Conservation (phyloP, 1,284 basidiomycete species). For the Retiboletus fuscus region DNA sequence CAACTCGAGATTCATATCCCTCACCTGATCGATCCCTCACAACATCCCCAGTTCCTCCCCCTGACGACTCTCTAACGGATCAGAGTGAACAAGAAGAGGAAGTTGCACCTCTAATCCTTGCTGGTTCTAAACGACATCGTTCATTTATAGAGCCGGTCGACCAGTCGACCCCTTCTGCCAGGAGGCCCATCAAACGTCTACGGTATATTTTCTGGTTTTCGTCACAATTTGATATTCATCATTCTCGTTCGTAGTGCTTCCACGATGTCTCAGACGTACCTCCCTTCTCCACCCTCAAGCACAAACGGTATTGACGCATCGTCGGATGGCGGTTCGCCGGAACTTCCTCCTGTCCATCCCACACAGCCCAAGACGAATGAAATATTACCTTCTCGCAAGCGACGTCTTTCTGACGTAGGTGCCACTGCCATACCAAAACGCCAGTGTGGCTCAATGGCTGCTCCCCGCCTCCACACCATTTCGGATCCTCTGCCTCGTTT, state of each 20-base stretch:
- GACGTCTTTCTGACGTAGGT: constrained; percentile 49
- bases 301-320: constrained; percentile 14
- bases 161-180: not conserved
- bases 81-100: constrained; percentile 31
- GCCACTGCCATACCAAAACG: constrained; percentile 36
- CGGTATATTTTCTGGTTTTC: constrained; percentile 32
- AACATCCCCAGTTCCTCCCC: constrained; percentile 19
- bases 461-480: constrained; percentile 39
- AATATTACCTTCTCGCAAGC: constrained; percentile 40
- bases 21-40: constrained; percentile 26
- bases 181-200: constrained; percentile 41
- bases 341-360: not conserved
- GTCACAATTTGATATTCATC: not conserved
- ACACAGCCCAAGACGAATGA: not conserved
- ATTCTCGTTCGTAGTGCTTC: constrained; percentile 17
- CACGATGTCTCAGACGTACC: not conserved
- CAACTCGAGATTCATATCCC: constrained; percentile 18
- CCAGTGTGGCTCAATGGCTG: constrained; percentile 31
- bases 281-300: constrained; percentile 43
- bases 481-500: constrained; percentile 46
- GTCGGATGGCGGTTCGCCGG: not conserved
- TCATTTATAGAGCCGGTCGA: constrained; percentile 22
- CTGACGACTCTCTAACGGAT: constrained; percentile 14
- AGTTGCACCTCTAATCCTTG: constrained; percentile 27
- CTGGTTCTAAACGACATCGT: constrained; percentile 41